Base-by-base conservation (phyloP, 1,284 basidiomycete species). In the Cutaneotrichosporon cutaneum region DNA sequence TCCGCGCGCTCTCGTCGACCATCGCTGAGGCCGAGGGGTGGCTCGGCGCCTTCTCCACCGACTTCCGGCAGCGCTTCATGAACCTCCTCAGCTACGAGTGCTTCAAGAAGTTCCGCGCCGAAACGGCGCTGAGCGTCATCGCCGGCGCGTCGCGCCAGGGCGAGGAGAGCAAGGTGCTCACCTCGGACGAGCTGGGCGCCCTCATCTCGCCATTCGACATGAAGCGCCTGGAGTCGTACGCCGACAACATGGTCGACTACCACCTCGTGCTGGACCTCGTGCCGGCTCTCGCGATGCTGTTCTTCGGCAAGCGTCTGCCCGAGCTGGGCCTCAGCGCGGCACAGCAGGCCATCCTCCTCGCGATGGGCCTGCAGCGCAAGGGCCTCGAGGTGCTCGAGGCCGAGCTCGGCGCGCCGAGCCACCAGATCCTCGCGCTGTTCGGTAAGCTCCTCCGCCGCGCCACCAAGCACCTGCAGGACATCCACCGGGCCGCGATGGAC, bases 191-290 rank as follows among this genome's bases (percentile, higher is more conserved):
- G 71, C 82, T 99, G 10, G 83, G 85, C 1, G 82, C 88, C 45
- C 78, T 91, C 18, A 78, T 96, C 63, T 88, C 92, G 1, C 93
- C 95, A 0, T 98, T 97, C 75, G 96, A 99, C 80, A 83, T 99
- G 71, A 98, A 98, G 81, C 88, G 96, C 2, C 85, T 99, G 36
- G 90, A 95, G 69, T 90, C 94, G 7, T 99, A 99, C 72, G 89
- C 92, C 5, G 94, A 95, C 78, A 96, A 94, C 79, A 88, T 90
- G 86, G 84, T 99, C 53, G 96, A 99, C 78, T 96, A 95, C 75
- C 94, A 97, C 75, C 91, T 97, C 71, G 87, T 99, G 61, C 83
- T 99, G 54, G 96, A 99, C 77, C 83, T 99, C 16, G 82, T 99
- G 4, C 94, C 96, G 0, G 84, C 82, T 0, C 81, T 95, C 36